A percentile compares a stretch with the other conserved stretches of the same genome.
phyloP scores from a whole-genome alignment of 2,329 filamentous ascomycete genomes.

The Cyanodermella asteris region DNA sequence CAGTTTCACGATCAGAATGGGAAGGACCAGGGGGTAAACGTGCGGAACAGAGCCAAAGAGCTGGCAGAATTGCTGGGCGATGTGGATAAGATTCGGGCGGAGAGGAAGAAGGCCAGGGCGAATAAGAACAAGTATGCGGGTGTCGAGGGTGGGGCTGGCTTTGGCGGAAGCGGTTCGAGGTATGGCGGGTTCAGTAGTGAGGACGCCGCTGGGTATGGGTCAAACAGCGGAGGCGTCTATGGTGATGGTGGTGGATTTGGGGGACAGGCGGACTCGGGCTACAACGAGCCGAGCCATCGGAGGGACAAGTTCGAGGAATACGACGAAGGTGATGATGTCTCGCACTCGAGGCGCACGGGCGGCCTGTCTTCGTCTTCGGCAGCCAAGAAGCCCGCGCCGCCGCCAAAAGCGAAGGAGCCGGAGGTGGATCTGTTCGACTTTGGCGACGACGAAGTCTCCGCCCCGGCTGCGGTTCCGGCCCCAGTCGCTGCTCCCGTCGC shows the following conservation, averaged over 20 bases:
- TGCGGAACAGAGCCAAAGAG: conserved; percentile 90
- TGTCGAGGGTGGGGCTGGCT: conserved; percentile 59
- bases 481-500: conserved; percentile 36
- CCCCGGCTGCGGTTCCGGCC: conserved; percentile 25
- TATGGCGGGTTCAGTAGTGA: conserved; percentile 90
- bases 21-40: conserved; percentile 95
- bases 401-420: conserved; percentile 64
- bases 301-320: conserved; percentile 85
- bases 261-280: conserved; percentile 51
- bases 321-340: conserved; percentile 77
- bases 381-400: conserved; percentile 44
- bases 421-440: conserved; percentile 86
- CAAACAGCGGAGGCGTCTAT: conserved; percentile 57
- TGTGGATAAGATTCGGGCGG: conserved; percentile 29
- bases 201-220: conserved; percentile 34
- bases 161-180: conserved; percentile 36
- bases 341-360: conserved; percentile 29
- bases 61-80: conserved; percentile 82
- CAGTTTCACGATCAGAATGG: conserved; percentile 91
- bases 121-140: conserved; percentile 92
- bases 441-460: conserved; percentile 50
- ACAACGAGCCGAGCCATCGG: conserved; percentile 38
- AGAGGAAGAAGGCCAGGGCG: conserved; percentile 67
- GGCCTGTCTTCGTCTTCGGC: conserved; percentile 17
- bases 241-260: conserved; percentile 93